A percentile compares a stretch with the other conserved stretches of the same genome.
Conservation (phyloP, 2,329 filamentous ascomycete species). For the Nemania sp. region DNA sequence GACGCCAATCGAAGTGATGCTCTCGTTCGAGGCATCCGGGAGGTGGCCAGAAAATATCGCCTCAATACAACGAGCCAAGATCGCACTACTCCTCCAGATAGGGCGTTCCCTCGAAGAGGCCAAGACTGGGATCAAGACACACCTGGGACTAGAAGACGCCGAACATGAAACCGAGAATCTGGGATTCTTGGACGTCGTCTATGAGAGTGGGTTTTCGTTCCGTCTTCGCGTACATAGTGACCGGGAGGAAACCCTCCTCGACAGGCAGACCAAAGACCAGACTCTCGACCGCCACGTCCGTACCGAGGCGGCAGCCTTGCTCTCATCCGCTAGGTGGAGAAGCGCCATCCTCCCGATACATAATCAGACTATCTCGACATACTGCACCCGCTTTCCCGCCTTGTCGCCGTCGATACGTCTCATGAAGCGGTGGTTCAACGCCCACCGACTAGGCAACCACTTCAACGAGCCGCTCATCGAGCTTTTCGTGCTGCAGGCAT, state of each 20-base stretch:
- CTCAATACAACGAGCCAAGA: conserved; percentile 91
- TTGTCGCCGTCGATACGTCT: conserved; percentile 83
- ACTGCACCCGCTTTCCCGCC: conserved; percentile 78
- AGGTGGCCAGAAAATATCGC: conserved; percentile 92
- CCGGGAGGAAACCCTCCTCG: conserved; percentile 78
- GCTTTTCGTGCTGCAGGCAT: conserved; percentile 76
- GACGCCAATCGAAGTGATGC: conserved; percentile 72
- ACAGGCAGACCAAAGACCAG: conserved; percentile 78
- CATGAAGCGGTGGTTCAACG: conserved; percentile 84
- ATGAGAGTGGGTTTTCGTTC: conserved; percentile 73
- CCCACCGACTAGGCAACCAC: conserved; percentile 67
- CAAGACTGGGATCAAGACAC: conserved; percentile 64
- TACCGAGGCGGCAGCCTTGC: conserved; percentile 70
- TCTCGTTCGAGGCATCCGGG: conserved; percentile 91
- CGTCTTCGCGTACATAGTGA: conserved; percentile 89
- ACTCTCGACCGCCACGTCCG: conserved; percentile 66
- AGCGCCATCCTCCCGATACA: conserved; percentile 77
- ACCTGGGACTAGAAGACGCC: conserved; percentile 80
- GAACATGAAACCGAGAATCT: conserved; percentile 72
- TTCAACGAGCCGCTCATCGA: conserved; percentile 83
- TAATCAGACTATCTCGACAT: conserved; percentile 77
- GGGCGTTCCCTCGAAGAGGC: conserved; percentile 69
- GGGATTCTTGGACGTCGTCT: conserved; percentile 80
- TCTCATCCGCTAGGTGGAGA: conserved; percentile 71
- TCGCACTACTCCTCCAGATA: conserved; percentile 83